Conservation (phyloP, 805 yeast genomes). For the Hanseniaspora valbyensis region DNA sequence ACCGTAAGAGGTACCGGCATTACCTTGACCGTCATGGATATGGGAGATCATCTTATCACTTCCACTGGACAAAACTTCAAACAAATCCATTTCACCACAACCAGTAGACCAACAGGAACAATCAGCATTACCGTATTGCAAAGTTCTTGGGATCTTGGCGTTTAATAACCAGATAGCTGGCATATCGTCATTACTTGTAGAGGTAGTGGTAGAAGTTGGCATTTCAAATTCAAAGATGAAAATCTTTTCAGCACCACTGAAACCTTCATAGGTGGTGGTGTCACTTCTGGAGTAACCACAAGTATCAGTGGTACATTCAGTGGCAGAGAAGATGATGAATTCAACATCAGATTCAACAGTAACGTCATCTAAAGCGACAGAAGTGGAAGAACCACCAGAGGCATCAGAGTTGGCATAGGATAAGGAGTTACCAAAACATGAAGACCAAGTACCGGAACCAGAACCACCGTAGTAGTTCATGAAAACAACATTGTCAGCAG, state of each 20-base stretch:
- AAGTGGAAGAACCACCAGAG: slow-evolving; percentile 53
- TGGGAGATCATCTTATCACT: slow-evolving; percentile 65
- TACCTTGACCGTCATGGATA: slow-evolving; percentile 75
- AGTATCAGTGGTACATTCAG: slow-evolving; percentile 35
- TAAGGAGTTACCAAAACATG: slow-evolving; percentile 82
- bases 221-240: slow-evolving; percentile 87
- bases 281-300: slow-evolving; percentile 84
- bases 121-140: slow-evolving; percentile 72
- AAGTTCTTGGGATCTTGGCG: slow-evolving; percentile 92
- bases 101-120: slow-evolving; percentile 97
- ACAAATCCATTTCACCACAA: slow-evolving; percentile 94
- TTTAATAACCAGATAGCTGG: slow-evolving; percentile 96
- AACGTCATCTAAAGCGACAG: slow-evolving; percentile 59
- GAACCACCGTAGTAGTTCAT: slow-evolving; percentile 82
- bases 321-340: slow-evolving; percentile 68
- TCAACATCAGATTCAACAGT: slow-evolving; percentile 65
- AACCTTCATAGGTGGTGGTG: slow-evolving; percentile 91
- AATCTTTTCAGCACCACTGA: slow-evolving; percentile 71
- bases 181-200: slow-evolving; percentile 65
- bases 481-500: slow-evolving; percentile 59
- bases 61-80: slow-evolving; percentile 75
- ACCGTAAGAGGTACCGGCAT: slow-evolving; percentile 42
- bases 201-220: slow-evolving; percentile 52
- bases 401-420: slow-evolving; percentile 77
- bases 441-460: slow-evolving; percentile 82